Evolutionary conservation across 208 protist genomes (phyloP), one percentile per base, ranked within the genome.

Genomic region (Herpetomonas samuelpessoai): DNA sequence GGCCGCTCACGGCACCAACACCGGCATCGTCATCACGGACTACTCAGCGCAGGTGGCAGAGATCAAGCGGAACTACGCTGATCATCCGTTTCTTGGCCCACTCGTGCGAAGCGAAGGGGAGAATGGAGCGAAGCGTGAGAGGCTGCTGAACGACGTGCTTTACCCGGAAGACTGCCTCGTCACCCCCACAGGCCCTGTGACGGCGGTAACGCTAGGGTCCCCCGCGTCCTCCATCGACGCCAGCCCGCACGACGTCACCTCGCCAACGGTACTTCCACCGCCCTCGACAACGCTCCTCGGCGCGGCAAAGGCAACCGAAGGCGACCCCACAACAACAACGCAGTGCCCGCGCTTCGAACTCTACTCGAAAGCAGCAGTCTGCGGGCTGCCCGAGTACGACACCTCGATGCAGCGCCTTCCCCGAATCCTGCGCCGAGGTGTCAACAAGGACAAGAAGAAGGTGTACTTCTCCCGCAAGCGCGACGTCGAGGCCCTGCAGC

Each of bases 381-480:
- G 9, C 6, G 35, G 35, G 35, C 35, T 41, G 35, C 35, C 35
- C 9, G 35, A 41, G 35, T 14, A 41, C 35, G 73, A 81, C 29
- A 56, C 68, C 30, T 47, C 27, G 44, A 29, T 88, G 12, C 46
- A 74, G 7, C 86, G 86, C 10, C 73, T 93, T 47, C 86, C 86
- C 6, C 69, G 71, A 18, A 57, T 93, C 12, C 49, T 83, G 38
- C 79, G 86, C 6, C 71, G 83, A 30, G 82, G 82, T 51, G 77
- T 86, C 41, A 93, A 93, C 58, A 83, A 83, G 14, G 82, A 88
- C 46, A 90, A 86, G 60, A 93, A 93, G 56, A 57, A 71, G 18
- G 39, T 90, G 25, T 90, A 93, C 57, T 90, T 86, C 50, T 68
- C 82, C 2, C 77, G 72, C 31, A 61, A 75, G 10, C 82, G 86